phyloP scores from a whole-genome alignment of 1,139 yeast genomes.

The Hansenula sp. region DNA sequence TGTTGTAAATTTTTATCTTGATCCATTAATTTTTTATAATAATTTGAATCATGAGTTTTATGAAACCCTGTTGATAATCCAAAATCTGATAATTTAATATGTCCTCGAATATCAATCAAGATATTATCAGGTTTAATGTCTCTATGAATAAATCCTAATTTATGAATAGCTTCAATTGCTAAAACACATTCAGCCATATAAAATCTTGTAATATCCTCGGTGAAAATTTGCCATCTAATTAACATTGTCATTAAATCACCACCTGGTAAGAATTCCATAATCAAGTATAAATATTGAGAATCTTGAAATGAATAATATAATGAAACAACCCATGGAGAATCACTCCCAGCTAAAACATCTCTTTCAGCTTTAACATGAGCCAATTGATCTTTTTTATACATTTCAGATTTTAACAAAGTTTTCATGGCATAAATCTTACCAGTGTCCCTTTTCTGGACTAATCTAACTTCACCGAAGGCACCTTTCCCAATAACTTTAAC shows the following conservation, averaged over 20 bases:
- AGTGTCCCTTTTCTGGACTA: constrained; percentile 78
- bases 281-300: constrained; percentile 66
- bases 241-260: constrained; percentile 88
- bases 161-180: constrained; percentile 81
- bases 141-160: constrained; percentile 75
- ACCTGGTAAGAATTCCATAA: constrained; percentile 84
- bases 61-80: constrained; percentile 86
- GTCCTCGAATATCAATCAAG: constrained; percentile 76
- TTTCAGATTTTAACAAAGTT: constrained; percentile 71
- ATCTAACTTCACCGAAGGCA: constrained; percentile 81
- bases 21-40: constrained; percentile 68
- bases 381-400: constrained; percentile 79
- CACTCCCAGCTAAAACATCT: constrained; percentile 81
- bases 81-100: constrained; percentile 73
- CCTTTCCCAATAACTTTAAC: constrained; percentile 86
- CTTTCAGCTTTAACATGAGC: constrained; percentile 87
- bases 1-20: constrained; percentile 41
- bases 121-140: constrained; percentile 80
- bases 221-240: constrained; percentile 81
- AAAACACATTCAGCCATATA: constrained; percentile 86
- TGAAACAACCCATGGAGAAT: constrained; percentile 86
- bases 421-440: constrained; percentile 87
- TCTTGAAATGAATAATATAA: constrained; percentile 80
- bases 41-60: constrained; percentile 78
- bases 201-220: constrained; percentile 80